phyloP scores from a whole-genome alignment of 192 early-diverging fungal species.

The Dispira simplex region DNA sequence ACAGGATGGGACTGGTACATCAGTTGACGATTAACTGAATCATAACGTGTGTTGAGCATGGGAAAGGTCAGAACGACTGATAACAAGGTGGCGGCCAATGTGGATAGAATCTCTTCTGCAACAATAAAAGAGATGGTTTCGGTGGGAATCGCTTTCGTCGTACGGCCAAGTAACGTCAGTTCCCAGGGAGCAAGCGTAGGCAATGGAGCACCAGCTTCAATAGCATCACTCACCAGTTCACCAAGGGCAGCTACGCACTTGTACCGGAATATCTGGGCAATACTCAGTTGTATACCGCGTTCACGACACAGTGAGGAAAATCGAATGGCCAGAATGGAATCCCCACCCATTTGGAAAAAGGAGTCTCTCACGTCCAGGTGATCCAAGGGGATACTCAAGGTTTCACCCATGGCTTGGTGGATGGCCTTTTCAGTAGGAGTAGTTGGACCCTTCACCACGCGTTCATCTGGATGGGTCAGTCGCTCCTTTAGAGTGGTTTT shows the following conservation, averaged over 20 bases:
- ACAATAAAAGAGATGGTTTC: too few species aligned
- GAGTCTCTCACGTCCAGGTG: background rate
- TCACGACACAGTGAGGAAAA: background rate
- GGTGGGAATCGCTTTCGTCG: too few species aligned
- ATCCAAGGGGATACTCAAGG: background rate
- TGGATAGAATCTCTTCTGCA: too few species aligned
- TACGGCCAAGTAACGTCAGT: too few species aligned
- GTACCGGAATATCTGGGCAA: background rate
- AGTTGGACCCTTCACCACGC: background rate
- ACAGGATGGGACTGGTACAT: too few species aligned
- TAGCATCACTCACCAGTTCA: background rate
- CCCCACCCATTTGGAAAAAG: background rate
- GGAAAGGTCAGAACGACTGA: too few species aligned
- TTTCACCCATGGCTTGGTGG: background rate
- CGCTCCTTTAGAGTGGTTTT: background rate
- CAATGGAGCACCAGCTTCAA: too few species aligned
- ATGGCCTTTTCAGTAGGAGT: background rate
- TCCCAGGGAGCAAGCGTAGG: too few species aligned
- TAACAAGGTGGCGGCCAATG: too few species aligned
- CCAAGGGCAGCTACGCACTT: background rate
- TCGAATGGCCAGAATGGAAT: background rate
- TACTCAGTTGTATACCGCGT: background rate
- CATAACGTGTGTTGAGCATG: too few species aligned
- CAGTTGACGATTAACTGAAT: too few species aligned
- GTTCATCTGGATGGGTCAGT: background rate